These are phyloP conservation scores for Sclerotinia glacialis DNA, from an alignment of 2,329 filamentous ascomycete species.

Conservation along the genomic window DNA sequence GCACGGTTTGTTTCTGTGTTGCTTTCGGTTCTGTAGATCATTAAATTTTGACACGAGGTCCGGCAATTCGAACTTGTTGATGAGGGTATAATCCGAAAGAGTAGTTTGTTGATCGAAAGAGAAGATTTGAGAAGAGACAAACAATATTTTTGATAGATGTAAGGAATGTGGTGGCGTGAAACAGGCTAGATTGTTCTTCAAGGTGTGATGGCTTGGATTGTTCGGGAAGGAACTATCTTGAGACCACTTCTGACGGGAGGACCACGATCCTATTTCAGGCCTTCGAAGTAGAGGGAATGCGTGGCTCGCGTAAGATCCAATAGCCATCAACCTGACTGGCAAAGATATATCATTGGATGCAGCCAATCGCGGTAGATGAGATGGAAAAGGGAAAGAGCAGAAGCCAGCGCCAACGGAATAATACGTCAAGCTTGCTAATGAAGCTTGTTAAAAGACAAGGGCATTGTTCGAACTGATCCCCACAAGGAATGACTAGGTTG, in stretches of 20 bases:
- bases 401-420: constrained; percentile 35
- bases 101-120: constrained; percentile 23
- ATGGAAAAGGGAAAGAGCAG: constrained; percentile 30
- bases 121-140: constrained; percentile 26
- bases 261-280: constrained; percentile 40
- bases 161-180: constrained; percentile 34
- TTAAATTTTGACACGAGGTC: constrained; percentile 24
- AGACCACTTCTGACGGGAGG: constrained; percentile 36
- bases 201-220: constrained; percentile 28
- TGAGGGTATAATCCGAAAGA: constrained; percentile 24
- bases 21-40: constrained; percentile 11
- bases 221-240: constrained; percentile 35
- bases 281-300: constrained; percentile 42
- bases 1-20: constrained; percentile 26
- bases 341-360: constrained; percentile 36
- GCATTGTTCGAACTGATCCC: constrained; percentile 39
- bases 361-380: constrained; percentile 46
- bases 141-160: constrained; percentile 29
- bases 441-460: constrained; percentile 31
- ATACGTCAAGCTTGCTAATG: constrained; percentile 36
- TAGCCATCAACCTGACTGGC: constrained; percentile 49
- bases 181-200: constrained; percentile 31
- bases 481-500: constrained; percentile 35
- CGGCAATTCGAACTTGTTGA: constrained; percentile 26
- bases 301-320: constrained; percentile 44